Evolutionary conservation across 2,329 filamentous ascomycete species (phyloP), one percentile per base, ranked within the genome.

Genomic region (Pseudonectria foliicola): DNA sequence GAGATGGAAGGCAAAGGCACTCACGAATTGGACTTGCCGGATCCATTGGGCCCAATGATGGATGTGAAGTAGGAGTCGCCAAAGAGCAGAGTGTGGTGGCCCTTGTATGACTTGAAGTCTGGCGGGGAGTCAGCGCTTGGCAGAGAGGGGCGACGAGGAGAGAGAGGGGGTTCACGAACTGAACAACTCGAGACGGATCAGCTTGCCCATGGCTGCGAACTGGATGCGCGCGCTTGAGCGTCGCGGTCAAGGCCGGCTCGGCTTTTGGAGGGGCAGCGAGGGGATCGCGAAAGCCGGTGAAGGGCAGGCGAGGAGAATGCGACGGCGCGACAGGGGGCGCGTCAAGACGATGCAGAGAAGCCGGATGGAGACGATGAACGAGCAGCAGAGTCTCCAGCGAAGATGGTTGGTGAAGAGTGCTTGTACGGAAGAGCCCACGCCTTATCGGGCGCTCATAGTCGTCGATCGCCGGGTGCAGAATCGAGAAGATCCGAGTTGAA

Each of bases 101-200:
- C 92, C 63, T 95, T 95, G 71, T 98, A 98, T 52, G 92, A 96
- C 69, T 98, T 98, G 79, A 98, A 98, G 70, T 98, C 85, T 92
- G 54, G 18, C 31, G 14, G 27, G 15, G 34, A 25, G 43, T 54
- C 35, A 54, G 49, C 21, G 28, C 31, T 16, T 10, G 25, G 35
- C 27, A 38, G 34, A 31, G 34, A 23, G 14, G 28, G 29, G 29
- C 13, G 21, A 30, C 18, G 26, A 14, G 11, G 15, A 29, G 31
- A 27, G 29, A 27, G 25, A 28, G 27, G 37, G n/a, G n/a, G n/a
- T n/a, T 15, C 29, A 68, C 80, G 47, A 71, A 92, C 87, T 95
- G 68, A 84, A 94, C 43, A 98, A 73, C 71, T 96, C 90, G 34
- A 98, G 79, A 43, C 88, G 82, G 55, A 95, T 85, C 55, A 98